Evolutionary conservation across 2,329 filamentous ascomycete species (phyloP).

Genomic region (Xylariaceae sp.): DNA sequence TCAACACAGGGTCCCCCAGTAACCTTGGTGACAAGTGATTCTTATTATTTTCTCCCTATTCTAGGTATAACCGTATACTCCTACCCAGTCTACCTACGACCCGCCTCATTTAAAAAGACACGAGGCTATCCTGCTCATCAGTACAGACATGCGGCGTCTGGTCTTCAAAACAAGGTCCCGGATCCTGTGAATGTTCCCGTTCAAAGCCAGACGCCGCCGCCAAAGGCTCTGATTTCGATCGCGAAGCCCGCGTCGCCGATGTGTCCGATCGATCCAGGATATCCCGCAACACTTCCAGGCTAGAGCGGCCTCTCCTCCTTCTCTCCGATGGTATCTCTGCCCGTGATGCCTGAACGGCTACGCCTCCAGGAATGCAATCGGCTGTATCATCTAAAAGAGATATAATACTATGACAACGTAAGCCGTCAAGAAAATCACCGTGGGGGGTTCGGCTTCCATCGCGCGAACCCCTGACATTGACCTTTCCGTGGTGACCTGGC

Average conservation of each 20-base stretch:
- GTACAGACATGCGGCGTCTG: constrained; percentile 22
- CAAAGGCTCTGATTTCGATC: constrained; percentile 12
- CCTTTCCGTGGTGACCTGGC: constrained; percentile 18
- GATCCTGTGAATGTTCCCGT: not conserved
- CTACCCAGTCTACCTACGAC: not conserved
- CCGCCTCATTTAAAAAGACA: not conserved
- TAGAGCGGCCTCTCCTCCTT: constrained; percentile 14
- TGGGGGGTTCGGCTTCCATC: not conserved
- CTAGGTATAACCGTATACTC: not conserved
- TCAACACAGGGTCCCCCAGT: too few species aligned
- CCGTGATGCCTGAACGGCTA: not conserved
- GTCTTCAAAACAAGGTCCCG: constrained; percentile 22
- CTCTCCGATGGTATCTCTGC: constrained; percentile 9
- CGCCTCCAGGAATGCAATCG: constrained; percentile 17
- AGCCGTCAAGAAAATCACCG: constrained; percentile 17
- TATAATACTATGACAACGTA: constrained; percentile 29
- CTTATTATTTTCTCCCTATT: not conserved
- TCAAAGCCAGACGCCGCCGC: not conserved
- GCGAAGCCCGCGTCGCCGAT: constrained; percentile 1
- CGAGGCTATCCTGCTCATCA: constrained; percentile 17
- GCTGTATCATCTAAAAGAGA: constrained; percentile 23
- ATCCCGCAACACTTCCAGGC: constrained; percentile 22
- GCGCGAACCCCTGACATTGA: constrained; percentile 9
- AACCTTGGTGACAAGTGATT: not conserved
- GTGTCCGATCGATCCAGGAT: constrained; percentile 20